Evolutionary conservation across 371 early-diverging fungal species (phyloP).

Genomic region (Catenaria anguillulae): DNA sequence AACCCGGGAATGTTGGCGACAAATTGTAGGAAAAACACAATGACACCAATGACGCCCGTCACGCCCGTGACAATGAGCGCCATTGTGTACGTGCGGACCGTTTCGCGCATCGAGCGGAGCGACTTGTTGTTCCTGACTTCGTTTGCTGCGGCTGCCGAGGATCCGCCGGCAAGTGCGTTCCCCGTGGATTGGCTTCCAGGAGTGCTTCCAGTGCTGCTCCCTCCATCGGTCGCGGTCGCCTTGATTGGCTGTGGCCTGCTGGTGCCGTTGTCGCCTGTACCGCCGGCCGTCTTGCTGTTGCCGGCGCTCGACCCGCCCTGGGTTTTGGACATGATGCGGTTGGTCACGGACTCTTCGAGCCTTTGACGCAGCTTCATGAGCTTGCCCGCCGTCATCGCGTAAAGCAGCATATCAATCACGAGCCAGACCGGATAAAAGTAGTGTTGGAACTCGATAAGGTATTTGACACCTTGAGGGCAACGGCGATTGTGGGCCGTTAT

Average conservation of each 20-base stretch:
- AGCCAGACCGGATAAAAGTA: conserved; percentile 4
- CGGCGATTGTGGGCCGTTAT: conserved; percentile 1
- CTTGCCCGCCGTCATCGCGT: not conserved
- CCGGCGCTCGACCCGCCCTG: too few species aligned
- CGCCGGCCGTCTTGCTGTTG: too few species aligned
- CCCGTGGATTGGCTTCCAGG: too few species aligned
- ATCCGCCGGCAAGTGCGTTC: too few species aligned
- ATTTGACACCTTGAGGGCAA: not conserved
- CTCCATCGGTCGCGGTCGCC: too few species aligned
- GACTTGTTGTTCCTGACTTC: too few species aligned
- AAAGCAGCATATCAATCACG: not conserved
- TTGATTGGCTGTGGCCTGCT: too few species aligned
- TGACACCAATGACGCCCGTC: not conserved
- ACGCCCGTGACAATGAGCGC: not conserved
- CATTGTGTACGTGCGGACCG: not conserved
- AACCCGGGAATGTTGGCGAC: not conserved
- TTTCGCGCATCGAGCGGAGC: not conserved
- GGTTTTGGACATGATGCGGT: too few species aligned
- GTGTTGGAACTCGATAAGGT: not conserved
- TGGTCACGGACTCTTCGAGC: too few species aligned
- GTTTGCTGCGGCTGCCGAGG: too few species aligned
- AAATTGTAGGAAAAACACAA: not conserved
- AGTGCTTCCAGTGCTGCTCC: too few species aligned
- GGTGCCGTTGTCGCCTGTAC: too few species aligned
- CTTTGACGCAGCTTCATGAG: not conserved